Evolutionary conservation across 75 land plant species (phyloP).

Genomic region (Cupressus sempervirens): DNA sequence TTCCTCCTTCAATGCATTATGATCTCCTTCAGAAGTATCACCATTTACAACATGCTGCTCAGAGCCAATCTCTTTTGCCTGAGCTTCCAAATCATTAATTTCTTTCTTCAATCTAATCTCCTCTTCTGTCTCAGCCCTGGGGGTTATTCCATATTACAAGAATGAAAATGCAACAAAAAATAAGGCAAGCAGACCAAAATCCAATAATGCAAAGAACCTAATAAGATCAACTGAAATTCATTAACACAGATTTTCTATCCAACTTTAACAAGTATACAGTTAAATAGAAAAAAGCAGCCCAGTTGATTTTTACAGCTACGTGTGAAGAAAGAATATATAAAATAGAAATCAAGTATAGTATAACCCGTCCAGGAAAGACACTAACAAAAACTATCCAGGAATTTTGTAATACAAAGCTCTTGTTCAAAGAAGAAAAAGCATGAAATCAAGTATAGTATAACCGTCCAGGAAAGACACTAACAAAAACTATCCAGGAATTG

Average conservation of each 20-base stretch:
- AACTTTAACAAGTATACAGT: background rate
- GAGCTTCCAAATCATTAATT: conserved; percentile 37
- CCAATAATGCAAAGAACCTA: background rate
- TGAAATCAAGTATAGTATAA: too few relatives aligned
- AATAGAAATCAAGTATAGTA: background rate
- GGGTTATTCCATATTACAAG: background rate
- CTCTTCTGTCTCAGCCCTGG: conserved; percentile 59
- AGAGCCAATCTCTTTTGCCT: conserved; percentile 13
- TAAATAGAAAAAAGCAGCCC: background rate
- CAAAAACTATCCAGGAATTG: too few relatives aligned
- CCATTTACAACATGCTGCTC: conserved; percentile 14
- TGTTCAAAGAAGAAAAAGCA: background rate
- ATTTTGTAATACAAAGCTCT: background rate
- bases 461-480: too few relatives aligned
- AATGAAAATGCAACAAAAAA: background rate
- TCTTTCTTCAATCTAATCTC: conserved; percentile 62
- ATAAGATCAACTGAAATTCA: background rate
- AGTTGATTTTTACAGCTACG: background rate
- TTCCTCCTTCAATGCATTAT: conserved; percentile 11
- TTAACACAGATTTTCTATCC: background rate
- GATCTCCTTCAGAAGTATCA: conserved; percentile 14
- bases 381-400: background rate
- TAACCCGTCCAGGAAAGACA: background rate
- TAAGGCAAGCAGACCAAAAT: background rate
- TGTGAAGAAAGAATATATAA: background rate